These are phyloP conservation scores for Suhomyces prunicola DNA, from an alignment of 805 yeast species.

Conservation along the genomic window DNA sequence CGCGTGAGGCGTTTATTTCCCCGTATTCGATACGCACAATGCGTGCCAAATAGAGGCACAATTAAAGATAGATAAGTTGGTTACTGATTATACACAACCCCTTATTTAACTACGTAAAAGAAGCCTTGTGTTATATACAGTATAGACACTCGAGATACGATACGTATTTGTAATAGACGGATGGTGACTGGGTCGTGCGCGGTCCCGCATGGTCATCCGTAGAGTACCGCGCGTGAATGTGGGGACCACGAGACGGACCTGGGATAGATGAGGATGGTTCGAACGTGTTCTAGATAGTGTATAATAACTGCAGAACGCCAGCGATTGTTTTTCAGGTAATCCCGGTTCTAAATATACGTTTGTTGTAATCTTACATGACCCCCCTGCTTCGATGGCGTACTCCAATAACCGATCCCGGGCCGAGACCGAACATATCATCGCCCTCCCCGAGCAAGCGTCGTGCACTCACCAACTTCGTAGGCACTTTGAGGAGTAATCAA, in stretches of 20 bases:
- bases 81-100: no score
- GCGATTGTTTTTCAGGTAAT: background rate
- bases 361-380: background rate
- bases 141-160: background rate
- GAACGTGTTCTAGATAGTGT: background rate
- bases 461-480: background rate
- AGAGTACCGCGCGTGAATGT: background rate
- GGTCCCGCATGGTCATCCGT: background rate
- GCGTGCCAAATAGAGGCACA: no score
- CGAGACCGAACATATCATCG: background rate
- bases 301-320: background rate
- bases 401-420: background rate
- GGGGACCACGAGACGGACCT: background rate
- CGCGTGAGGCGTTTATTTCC: background rate
- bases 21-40: no score
- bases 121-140: background rate
- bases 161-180: background rate
- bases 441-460: slow-evolving; percentile 2
- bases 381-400: background rate
- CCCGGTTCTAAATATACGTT: background rate
- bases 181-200: background rate
- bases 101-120: no score
- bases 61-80: no score
- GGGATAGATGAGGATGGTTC: background rate
- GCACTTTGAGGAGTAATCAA: background rate